Base-by-base conservation (phyloP, 2,329 filamentous ascomycete species). In the Aspergillus pseudoviridinutans region DNA sequence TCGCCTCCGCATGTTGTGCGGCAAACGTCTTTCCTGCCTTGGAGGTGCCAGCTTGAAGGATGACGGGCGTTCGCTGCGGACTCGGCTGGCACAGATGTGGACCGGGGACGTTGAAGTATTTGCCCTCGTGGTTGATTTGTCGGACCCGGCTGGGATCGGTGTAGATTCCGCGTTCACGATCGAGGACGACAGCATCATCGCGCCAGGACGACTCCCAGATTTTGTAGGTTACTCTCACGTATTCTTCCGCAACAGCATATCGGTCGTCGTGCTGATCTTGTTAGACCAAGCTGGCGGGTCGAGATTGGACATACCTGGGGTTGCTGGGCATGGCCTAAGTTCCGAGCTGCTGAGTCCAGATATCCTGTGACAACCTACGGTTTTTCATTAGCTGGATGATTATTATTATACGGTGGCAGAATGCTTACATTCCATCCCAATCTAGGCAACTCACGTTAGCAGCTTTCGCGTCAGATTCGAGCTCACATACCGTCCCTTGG, bases 21-120 rank as follows among this genome's bases (percentile, higher is more conserved):
- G 86, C 87, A 63, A 91, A 90, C 0, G 74, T 71, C 69, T 87
- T 88, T 1, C 87, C 87, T 0, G 86, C 80, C 51, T 80, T 82
- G 0, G 84, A 88, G 0, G 87, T 87, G 0, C 88, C 88, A 0
- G 88, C 88, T 69, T 91, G 88, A 3, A 90, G 78, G 4, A 90
- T 80, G 1, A 90, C 77, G 0, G 88, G 88, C 1, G 87, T 89
- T 3, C 87, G 76, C 64, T 91, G 88, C 0, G 86, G 87, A 51
- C 81, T 82, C 0, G 87, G 87, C 53, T 88, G 81, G 56, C 83
- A 85, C 62, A 89, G 80, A 61, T 89, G 85, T 25, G 86, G 86
- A 0, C 87, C 86, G 0, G 85, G 84, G 0, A 89, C 84, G 0
- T 71, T 78, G 74, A 84, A 89, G 71, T 84, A 85, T 66, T 85